Conservation (phyloP, 768 basidiomycete genomes). For the Lactarius quietus region DNA sequence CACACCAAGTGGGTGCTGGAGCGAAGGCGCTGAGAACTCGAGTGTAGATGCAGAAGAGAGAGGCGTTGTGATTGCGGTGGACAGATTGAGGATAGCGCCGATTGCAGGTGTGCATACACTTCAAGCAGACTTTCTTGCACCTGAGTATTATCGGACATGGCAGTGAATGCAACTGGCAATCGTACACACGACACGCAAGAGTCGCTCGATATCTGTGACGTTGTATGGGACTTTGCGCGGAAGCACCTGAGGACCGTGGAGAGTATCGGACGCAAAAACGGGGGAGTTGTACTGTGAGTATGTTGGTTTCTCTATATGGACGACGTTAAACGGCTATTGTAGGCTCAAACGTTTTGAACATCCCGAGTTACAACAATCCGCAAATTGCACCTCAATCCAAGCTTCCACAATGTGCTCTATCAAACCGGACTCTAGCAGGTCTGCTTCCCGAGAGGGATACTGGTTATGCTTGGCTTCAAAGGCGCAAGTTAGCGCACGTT, state of each 20-base stretch:
- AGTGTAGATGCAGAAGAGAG: slow-evolving; percentile 29
- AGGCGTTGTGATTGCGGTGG: slow-evolving; percentile 70
- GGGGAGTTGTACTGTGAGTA: slow-evolving; percentile 58
- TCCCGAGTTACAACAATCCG: slow-evolving; percentile 63
- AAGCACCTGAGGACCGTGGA: slow-evolving; percentile 48
- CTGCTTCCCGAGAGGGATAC: slow-evolving; percentile 79
- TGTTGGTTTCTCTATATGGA: slow-evolving; percentile 9
- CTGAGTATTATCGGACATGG: slow-evolving; percentile 83
- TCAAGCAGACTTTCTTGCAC: slow-evolving; percentile 73
- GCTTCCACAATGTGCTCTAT: slow-evolving; percentile 67
- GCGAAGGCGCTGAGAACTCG: not conserved
- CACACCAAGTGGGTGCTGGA: slow-evolving; percentile 8
- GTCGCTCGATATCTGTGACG: slow-evolving; percentile 68
- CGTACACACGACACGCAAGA: slow-evolving; percentile 57
- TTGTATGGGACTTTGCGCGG: slow-evolving; percentile 66
- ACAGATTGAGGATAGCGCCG: slow-evolving; percentile 67
- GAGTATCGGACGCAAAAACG: slow-evolving; percentile 40
- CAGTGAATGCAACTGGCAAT: slow-evolving; percentile 77
- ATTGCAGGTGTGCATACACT: slow-evolving; percentile 72
- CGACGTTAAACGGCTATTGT: slow-evolving; percentile 12
- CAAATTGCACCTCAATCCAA: slow-evolving; percentile 48
- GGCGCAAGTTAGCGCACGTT: not conserved
- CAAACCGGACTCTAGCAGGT: slow-evolving; percentile 81
- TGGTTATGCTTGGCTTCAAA: slow-evolving; percentile 76
- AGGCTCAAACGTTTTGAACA: slow-evolving; percentile 88